phyloP scores from a whole-genome alignment of 2,329 filamentous ascomycete species.

The Calonectria naviculata region DNA sequence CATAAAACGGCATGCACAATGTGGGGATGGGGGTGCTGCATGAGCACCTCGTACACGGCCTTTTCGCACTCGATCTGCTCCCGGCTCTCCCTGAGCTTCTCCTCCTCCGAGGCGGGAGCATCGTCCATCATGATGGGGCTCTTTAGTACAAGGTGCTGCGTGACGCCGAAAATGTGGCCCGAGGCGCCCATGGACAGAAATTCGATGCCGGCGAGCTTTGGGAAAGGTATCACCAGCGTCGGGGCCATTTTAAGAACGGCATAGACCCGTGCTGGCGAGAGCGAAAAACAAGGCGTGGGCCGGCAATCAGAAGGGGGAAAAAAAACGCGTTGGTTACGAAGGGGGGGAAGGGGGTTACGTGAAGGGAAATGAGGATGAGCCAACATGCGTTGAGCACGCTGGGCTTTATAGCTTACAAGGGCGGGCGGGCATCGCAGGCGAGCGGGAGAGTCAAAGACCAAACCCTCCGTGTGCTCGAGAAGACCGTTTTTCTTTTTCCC shows the following conservation, averaged over 20 bases:
- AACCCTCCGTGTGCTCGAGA: neutral
- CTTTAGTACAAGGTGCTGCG: conserved; percentile 20
- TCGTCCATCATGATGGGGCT: conserved; percentile 14
- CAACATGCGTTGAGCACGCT: neutral
- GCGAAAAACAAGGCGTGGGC: neutral
- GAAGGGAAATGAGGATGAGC: neutral
- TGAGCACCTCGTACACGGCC: neutral
- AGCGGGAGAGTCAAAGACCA: neutral
- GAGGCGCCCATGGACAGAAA: conserved; percentile 2
- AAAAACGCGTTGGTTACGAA: neutral
- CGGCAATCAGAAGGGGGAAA: too few species aligned
- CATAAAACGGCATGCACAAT: conserved; percentile 2
- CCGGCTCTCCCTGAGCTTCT: neutral
- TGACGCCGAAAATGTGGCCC: conserved; percentile 20
- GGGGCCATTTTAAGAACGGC: neutral
- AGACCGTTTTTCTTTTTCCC: neutral
- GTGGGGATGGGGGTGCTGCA: conserved; percentile 8
- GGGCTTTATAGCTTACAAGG: conserved; percentile 1
- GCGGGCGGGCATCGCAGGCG: neutral
- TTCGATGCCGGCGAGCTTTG: neutral
- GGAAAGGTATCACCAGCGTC: neutral
- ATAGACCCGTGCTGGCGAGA: neutral
- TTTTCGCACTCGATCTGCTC: conserved; percentile 11
- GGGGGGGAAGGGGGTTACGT: too few species aligned
- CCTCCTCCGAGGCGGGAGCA: neutral